phyloP scores from a whole-genome alignment of 305 asterid species.

The Andrographis paniculata region DNA sequence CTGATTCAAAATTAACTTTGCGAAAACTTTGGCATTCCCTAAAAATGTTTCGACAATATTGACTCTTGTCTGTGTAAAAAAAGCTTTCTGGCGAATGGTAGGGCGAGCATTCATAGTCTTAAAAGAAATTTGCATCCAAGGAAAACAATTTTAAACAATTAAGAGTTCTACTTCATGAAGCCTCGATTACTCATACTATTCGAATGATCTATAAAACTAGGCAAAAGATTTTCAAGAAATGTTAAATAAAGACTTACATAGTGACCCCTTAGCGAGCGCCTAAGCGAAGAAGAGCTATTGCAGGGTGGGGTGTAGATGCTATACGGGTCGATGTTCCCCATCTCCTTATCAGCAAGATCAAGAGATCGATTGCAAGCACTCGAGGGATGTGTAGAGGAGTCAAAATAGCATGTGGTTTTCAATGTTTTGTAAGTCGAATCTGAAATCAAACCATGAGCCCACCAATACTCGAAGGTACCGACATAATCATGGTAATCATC shows the following conservation, averaged over 20 bases:
- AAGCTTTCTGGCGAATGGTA: too few relatives aligned
- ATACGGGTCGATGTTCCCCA: constrained; percentile 80
- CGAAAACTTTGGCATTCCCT: too few relatives aligned
- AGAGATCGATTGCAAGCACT: constrained; percentile 51
- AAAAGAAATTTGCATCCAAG: too few relatives aligned
- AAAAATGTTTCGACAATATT: too few relatives aligned
- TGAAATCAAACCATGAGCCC: constrained; percentile 95
- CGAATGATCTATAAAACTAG: too few relatives aligned
- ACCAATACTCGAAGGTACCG: constrained; percentile 98
- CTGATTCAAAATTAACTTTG: too few relatives aligned
- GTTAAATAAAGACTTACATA: constrained; percentile 45
- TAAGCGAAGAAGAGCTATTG: constrained; percentile 41
- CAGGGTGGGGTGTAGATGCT: constrained; percentile 86
- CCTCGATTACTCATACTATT: too few relatives aligned
- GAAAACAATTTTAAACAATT: too few relatives aligned
- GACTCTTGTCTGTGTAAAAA: too few relatives aligned
- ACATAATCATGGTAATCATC: constrained; percentile 77
- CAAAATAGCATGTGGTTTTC: constrained; percentile 41
- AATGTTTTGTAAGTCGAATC: constrained; percentile 78
- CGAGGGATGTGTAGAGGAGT: constrained; percentile 82
- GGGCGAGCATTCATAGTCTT: too few relatives aligned
- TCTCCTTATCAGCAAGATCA: constrained; percentile 46
- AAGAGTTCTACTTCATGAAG: too few relatives aligned
- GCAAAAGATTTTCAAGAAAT: not conserved
- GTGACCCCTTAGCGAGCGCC: constrained; percentile 60